A percentile compares a stretch with the other conserved stretches of the same genome.
phyloP scores from a whole-genome alignment of 805 yeast species.

The Myxozyma neglecta region DNA sequence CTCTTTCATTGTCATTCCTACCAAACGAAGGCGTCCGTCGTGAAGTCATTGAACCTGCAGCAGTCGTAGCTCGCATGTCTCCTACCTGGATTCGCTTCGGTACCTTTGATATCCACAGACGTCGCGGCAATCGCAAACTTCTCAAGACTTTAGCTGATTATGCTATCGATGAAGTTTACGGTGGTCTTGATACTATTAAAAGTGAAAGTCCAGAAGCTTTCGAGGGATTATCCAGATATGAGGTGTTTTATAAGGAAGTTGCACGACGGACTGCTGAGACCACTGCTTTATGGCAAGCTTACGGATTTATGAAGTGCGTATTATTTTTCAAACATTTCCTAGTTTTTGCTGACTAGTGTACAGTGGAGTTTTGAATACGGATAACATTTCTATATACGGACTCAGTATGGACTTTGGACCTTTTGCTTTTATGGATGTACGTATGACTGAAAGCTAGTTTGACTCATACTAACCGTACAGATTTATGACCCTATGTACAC shows the following conservation, averaged over 20 bases:
- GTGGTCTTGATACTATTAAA: constrained; percentile 41
- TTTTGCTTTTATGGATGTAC: constrained; percentile 51
- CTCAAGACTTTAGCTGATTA: constrained; percentile 66
- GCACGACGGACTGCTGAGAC: constrained; percentile 41
- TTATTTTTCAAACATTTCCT: neutral
- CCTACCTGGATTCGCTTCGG: constrained; percentile 87
- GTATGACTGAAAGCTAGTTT: neutral
- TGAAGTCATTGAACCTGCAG: constrained; percentile 68
- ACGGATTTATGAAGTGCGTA: constrained; percentile 72
- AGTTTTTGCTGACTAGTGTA: neutral
- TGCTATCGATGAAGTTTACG: constrained; percentile 63
- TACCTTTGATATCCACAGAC: constrained; percentile 76
- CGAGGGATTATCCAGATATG: constrained; percentile 54
- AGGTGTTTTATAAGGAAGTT: constrained; percentile 67
- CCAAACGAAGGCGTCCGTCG: constrained; percentile 80
- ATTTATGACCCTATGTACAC: constrained; percentile 77
- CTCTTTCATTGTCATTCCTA: constrained; percentile 66
- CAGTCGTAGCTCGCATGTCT: constrained; percentile 80
- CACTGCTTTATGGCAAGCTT: constrained; percentile 44
- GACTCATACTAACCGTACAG: constrained; percentile 40
- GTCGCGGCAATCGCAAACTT: constrained; percentile 67
- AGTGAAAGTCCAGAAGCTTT: constrained; percentile 35
- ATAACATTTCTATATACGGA: constrained; percentile 88
- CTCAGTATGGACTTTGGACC: constrained; percentile 93
- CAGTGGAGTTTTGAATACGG: constrained; percentile 86